These are phyloP conservation scores for Ananas comosus DNA, from an alignment of 176 grass and related monocot species.

Conservation along the genomic window DNA sequence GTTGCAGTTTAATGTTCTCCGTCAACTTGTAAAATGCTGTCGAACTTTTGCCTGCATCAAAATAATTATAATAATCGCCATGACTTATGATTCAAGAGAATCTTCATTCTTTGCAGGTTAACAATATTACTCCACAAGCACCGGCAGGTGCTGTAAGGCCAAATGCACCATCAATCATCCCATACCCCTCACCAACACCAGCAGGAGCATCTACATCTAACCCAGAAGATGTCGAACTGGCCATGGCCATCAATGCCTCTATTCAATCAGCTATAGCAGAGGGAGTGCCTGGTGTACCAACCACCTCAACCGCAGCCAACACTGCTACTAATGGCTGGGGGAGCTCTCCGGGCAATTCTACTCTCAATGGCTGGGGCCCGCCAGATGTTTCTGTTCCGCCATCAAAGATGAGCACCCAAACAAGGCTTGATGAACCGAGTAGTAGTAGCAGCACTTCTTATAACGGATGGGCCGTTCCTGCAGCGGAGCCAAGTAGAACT, in stretches of 20 bases:
- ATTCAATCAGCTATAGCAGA: constrained; percentile 76
- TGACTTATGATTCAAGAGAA: not conserved
- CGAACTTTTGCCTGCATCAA: too few species aligned
- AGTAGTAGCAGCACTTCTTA: constrained; percentile 30
- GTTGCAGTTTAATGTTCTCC: too few species aligned
- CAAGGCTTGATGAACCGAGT: constrained; percentile 28
- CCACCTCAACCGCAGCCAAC: constrained; percentile 20
- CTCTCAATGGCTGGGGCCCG: constrained; percentile 61
- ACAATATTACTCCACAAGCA: constrained; percentile 26
- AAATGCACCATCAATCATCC: constrained; percentile 13
- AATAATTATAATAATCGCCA: too few species aligned
- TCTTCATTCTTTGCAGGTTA: constrained; percentile 27
- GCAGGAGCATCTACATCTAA: constrained; percentile 26
- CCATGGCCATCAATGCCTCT: constrained; percentile 88
- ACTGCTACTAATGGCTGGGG: constrained; percentile 41
- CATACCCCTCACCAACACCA: constrained; percentile 23
- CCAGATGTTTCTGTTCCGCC: constrained; percentile 5
- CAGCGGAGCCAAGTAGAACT: constrained; percentile 34
- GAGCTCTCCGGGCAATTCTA: constrained; percentile 28
- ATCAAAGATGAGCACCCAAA: constrained; percentile 33
- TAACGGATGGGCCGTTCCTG: constrained; percentile 53
- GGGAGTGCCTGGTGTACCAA: constrained; percentile 57
- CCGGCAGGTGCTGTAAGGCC: constrained; percentile 18
- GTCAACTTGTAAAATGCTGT: too few species aligned
- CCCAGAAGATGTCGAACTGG: constrained; percentile 67